Base-by-base conservation (phyloP, 1,284 basidiomycete genomes). In the Sporisorium sorghi region DNA sequence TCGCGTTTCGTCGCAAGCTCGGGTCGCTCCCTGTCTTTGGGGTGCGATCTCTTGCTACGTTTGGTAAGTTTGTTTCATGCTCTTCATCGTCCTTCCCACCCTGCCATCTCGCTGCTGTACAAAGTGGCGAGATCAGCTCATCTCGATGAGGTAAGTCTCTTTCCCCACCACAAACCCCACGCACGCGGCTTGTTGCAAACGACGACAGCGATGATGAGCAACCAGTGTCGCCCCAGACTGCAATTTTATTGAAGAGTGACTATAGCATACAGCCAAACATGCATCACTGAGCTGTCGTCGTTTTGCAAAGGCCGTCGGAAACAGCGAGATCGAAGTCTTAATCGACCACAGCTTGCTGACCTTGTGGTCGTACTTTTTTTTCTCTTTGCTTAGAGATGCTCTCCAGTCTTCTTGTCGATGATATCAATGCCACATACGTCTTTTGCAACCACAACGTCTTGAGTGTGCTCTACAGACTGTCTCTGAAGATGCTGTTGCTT, bases 161-260 rank as follows among this genome's bases (percentile, higher is more conserved):
- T 19, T 17, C n/a, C 3, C 23, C n/a, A 12, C 32, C 11, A 23
- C n/a, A n/a, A n/a, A n/a, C 37, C 26, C 30, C 30, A 21, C 28
- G 37, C 21, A n/a, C 42, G 21, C 15, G 35, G 15, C 15, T 37
- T 33, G 23, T 23, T 24, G 30, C 19, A n/a, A 52, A 59, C 53
- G 55, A 61, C 47, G 64, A 59, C 51, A 63, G 68, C 73, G 52
- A 64, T 51, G 73, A 76, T 72, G 73, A 76, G 73, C 59, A 71
- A 59, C 58, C 64, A 72, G 68, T 76, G 73, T 76, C 73, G 73
- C 73, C 73, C 73, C 73, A 76, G 65, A 71, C 73, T 76, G 73
- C 73, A 76, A 76, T 48, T 67, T 17, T 63, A 72, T 76, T 76
- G 73, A 72, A 68, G 73, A 76, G 57, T 64, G 67, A 71, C 68